These are phyloP conservation scores for Nemania serpens DNA, from an alignment of 2,329 filamentous ascomycete species.

Conservation along the genomic window DNA sequence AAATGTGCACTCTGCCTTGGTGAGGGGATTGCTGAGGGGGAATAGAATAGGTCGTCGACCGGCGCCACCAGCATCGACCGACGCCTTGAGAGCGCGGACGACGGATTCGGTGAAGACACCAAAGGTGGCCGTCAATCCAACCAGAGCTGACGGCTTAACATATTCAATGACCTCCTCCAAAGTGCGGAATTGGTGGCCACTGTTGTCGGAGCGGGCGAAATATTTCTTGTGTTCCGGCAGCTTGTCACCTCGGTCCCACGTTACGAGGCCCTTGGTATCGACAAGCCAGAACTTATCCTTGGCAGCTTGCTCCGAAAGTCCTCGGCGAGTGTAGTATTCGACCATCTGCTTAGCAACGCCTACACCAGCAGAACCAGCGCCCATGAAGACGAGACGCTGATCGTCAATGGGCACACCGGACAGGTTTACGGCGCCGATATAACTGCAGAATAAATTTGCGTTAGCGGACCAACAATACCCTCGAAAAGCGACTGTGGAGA, in stretches of 20 bases:
- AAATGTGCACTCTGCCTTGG: constrained; percentile 97
- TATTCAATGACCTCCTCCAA: constrained; percentile 92
- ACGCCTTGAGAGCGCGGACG: constrained; percentile 70
- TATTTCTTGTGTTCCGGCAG: constrained; percentile 88
- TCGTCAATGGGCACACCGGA: constrained; percentile 85
- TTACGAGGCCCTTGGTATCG: constrained; percentile 95
- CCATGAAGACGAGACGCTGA: constrained; percentile 94
- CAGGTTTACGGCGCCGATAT: constrained; percentile 76
- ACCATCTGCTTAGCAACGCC: constrained; percentile 98
- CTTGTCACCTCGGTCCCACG: constrained; percentile 88
- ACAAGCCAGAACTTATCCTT: constrained; percentile 95
- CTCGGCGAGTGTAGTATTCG: constrained; percentile 93
- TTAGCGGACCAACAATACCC: constrained; percentile 21
- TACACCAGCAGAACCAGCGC: constrained; percentile 91
- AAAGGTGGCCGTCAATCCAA: constrained; percentile 92
- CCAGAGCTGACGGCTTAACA: constrained; percentile 90
- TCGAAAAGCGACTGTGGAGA: constrained; percentile 13
- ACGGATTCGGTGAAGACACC: constrained; percentile 92
- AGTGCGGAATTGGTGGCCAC: constrained; percentile 72
- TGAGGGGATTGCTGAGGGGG: constrained; percentile 93
- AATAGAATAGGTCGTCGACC: constrained; percentile 90
- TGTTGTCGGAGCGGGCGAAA: constrained; percentile 68
- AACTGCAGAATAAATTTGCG: constrained; percentile 40
- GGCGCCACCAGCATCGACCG: constrained; percentile 64
- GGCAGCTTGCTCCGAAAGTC: constrained; percentile 84